Evolutionary conservation across 805 yeast genomes (phyloP).

Genomic region (Nakazawaea anatomiae): DNA sequence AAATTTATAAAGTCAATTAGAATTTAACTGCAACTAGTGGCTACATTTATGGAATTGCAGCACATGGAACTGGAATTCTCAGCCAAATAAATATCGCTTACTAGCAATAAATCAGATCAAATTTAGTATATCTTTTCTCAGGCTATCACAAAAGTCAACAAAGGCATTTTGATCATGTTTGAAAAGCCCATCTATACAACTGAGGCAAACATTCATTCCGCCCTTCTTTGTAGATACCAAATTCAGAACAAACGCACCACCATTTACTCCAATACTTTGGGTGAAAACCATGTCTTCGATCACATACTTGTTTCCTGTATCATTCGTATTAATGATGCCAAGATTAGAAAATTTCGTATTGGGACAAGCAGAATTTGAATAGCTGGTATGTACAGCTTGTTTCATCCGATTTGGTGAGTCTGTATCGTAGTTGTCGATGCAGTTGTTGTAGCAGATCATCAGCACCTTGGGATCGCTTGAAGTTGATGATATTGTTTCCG

Average conservation of each 20-base stretch:
- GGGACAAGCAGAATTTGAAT: not conserved
- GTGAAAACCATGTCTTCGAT: slow-evolving; percentile 7
- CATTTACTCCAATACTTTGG: slow-evolving; percentile 7
- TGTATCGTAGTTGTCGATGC: not conserved
- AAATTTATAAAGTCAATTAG: not conserved
- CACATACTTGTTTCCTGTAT: not conserved
- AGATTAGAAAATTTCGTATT: slow-evolving; percentile 8
- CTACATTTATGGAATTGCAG: not conserved
- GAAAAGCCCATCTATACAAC: not conserved
- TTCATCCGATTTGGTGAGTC: not conserved
- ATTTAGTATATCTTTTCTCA: not conserved
- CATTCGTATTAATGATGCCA: slow-evolving; percentile 1
- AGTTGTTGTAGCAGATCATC: not conserved
- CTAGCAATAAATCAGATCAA: not conserved
- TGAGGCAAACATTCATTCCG: slow-evolving; percentile 3
- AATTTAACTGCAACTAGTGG: not conserved
- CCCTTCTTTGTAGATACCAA: slow-evolving; percentile 2
- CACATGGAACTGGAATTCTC: not conserved
- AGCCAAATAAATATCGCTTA: not conserved
- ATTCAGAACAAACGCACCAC: slow-evolving; percentile 2
- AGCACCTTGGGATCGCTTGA: not conserved
- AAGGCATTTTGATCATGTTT: not conserved
- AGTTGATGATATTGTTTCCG: not conserved
- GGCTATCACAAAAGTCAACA: not conserved
- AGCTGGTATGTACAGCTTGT: not conserved